Evolutionary conservation across 169 alveolate species (phyloP).

Genomic region (Plasmodium blacklocki): DNA sequence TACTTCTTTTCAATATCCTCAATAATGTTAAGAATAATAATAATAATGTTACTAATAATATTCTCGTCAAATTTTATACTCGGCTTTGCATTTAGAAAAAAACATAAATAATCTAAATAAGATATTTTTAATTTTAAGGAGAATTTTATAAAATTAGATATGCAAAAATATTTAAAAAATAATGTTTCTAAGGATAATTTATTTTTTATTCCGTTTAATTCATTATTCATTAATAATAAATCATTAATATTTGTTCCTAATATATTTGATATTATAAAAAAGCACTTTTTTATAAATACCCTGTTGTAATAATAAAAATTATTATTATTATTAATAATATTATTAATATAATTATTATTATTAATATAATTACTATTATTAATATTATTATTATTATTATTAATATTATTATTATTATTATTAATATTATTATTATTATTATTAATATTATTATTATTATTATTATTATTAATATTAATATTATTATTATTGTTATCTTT

Average conservation of each 20-base stretch:
- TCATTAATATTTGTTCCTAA: slow-evolving; percentile 40
- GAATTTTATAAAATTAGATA: slow-evolving; percentile 26
- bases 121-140: slow-evolving; percentile 44
- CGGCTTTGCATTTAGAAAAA: slow-evolving; percentile 52
- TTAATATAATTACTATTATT: too few species aligned
- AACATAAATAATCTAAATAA: slow-evolving; percentile 44
- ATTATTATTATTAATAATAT: too few species aligned
- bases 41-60: slow-evolving; percentile 21
- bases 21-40: slow-evolving; percentile 23
- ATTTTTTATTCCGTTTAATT: background rate
- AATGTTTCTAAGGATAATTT: slow-evolving; percentile 17
- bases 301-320: slow-evolving; percentile 1
- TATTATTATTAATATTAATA: too few species aligned
- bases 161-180: slow-evolving; percentile 38
- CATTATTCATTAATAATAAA: slow-evolving; percentile 25
- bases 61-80: slow-evolving; percentile 14
- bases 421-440: too few species aligned
- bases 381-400: too few species aligned
- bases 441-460: too few species aligned
- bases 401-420: too few species aligned
- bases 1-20: slow-evolving; percentile 36
- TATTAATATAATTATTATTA: too few species aligned
- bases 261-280: slow-evolving; percentile 50
- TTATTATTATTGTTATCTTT: background rate
- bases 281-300: slow-evolving; percentile 46